Conservation (phyloP, 148 eudicot genomes). For the Vaccinium myrtillus region DNA sequence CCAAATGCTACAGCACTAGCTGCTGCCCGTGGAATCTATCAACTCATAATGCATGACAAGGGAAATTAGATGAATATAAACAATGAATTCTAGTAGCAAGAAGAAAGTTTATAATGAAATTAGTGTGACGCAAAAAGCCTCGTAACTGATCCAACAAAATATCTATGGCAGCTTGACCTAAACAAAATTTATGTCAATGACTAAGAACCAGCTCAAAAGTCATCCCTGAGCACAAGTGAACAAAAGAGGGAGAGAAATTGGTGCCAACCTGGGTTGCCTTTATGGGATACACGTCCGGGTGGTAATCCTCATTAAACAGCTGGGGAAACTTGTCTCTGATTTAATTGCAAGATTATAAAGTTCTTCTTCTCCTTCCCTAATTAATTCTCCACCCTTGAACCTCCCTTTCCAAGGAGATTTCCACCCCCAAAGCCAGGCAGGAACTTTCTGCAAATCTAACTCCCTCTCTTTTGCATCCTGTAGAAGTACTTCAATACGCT, state of each 20-base stretch:
- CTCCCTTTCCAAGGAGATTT: slow-evolving; percentile 86
- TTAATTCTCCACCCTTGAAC: slow-evolving; percentile 80
- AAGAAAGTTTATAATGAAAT: neutral
- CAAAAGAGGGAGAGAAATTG: neutral
- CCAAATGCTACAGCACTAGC: slow-evolving; percentile 99
- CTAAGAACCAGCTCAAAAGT: neutral
- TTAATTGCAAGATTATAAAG: slow-evolving; percentile 75
- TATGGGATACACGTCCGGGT: slow-evolving; percentile 75
- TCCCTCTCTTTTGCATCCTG: slow-evolving; percentile 57
- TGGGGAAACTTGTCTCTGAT: slow-evolving; percentile 61
- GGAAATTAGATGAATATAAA: slow-evolving; percentile 4
- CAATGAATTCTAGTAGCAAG: neutral
- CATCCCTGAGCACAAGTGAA: neutral
- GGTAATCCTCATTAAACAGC: slow-evolving; percentile 66
- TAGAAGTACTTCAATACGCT: slow-evolving; percentile 53
- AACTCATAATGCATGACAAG: neutral
- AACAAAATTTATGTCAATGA: neutral
- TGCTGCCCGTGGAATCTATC: slow-evolving; percentile 89
- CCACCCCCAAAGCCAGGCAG: slow-evolving; percentile 85
- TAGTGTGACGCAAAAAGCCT: neutral
- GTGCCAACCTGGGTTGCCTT: slow-evolving; percentile 85
- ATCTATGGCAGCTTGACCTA: neutral
- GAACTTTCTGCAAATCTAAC: slow-evolving; percentile 44
- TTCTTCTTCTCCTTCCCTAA: slow-evolving; percentile 78
- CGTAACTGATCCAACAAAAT: neutral